phyloP scores from a whole-genome alignment of 1,139 yeast genomes.

The Geotrichum cucujoidarum region DNA sequence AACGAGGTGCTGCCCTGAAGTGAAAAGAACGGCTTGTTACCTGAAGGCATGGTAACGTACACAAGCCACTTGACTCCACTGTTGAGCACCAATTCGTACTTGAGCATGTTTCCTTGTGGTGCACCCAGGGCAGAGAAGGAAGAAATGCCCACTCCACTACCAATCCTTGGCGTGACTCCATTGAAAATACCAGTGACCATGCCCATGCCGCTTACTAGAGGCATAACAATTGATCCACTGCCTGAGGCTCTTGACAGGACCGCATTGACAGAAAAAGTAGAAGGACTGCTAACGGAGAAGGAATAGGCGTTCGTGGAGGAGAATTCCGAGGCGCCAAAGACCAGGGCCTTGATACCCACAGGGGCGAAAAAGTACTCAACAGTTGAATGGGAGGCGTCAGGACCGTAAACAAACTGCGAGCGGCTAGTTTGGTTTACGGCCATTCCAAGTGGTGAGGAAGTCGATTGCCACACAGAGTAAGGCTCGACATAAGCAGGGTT shows the following conservation, averaged over 20 bases:
- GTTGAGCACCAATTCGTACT: slow-evolving; percentile 52
- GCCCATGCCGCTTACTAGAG: slow-evolving; percentile 72
- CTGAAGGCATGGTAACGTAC: slow-evolving; percentile 50
- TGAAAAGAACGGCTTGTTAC: slow-evolving; percentile 37
- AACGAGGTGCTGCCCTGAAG: slow-evolving; percentile 24
- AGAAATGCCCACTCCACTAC: slow-evolving; percentile 50
- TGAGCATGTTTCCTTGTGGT: slow-evolving; percentile 38
- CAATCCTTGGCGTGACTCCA: slow-evolving; percentile 47
- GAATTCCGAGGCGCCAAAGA: slow-evolving; percentile 34
- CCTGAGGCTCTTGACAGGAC: slow-evolving; percentile 41
- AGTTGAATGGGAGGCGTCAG: slow-evolving; percentile 38
- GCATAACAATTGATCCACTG: slow-evolving; percentile 31
- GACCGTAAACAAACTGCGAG: slow-evolving; percentile 60
- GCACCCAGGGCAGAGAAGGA: slow-evolving; percentile 35
- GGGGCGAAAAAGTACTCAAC: slow-evolving; percentile 38
- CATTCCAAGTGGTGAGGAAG: slow-evolving; percentile 45
- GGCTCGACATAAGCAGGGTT: slow-evolving; percentile 18
- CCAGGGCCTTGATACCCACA: slow-evolving; percentile 37
- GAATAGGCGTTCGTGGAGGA: slow-evolving; percentile 21
- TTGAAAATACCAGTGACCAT: slow-evolving; percentile 60
- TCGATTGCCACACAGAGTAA: slow-evolving; percentile 3
- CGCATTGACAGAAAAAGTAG: slow-evolving; percentile 51
- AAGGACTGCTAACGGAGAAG: slow-evolving; percentile 26
- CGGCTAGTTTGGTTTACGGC: slow-evolving; percentile 64
- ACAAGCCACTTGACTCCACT: slow-evolving; percentile 53